Conservation (phyloP, 495 filamentous ascomycete genomes). For the Neurospora cerealis region DNA sequence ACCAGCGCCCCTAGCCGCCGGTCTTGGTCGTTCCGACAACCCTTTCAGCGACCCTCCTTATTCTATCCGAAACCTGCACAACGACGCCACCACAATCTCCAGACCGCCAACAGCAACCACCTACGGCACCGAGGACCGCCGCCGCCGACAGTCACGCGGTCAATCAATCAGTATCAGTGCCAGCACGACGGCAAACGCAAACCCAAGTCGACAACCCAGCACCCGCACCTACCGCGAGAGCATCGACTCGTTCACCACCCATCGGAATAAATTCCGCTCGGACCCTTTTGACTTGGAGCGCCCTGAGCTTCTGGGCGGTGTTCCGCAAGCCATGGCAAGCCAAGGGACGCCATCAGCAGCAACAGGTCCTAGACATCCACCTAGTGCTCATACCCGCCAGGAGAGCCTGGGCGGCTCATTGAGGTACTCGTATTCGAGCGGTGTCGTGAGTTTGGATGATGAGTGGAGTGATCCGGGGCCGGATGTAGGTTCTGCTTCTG, state of each 20-base stretch:
- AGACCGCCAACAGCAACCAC: conserved; percentile 11
- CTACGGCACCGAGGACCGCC: conserved; percentile 5
- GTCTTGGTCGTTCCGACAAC: conserved; percentile 15
- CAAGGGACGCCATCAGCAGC: conserved; percentile 7
- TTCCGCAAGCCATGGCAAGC: neutral
- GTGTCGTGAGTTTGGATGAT: conserved; percentile 24
- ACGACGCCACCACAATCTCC: neutral
- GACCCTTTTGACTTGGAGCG: conserved; percentile 58
- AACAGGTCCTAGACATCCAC: neutral
- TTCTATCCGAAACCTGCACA: conserved; percentile 6
- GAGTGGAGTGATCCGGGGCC: conserved; percentile 46
- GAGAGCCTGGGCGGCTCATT: conserved; percentile 4
- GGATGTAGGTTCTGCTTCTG: conserved; percentile 34
- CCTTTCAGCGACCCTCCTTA: conserved; percentile 36
- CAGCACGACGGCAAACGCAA: conserved; percentile 3
- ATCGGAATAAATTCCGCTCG: conserved; percentile 46
- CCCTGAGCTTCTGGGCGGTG: conserved; percentile 33
- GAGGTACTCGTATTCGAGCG: conserved; percentile 36
- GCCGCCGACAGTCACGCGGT: conserved; percentile 34
- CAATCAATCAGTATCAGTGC: conserved; percentile 26
- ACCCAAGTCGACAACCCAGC: conserved; percentile 11
- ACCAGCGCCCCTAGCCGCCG: conserved; percentile 23
- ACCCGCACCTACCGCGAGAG: conserved; percentile 26
- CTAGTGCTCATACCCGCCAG: conserved; percentile 5
- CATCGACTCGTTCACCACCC: conserved; percentile 19